Base-by-base conservation (phyloP, 2,329 filamentous ascomycete species). In the Fusarium mangiferae region DNA sequence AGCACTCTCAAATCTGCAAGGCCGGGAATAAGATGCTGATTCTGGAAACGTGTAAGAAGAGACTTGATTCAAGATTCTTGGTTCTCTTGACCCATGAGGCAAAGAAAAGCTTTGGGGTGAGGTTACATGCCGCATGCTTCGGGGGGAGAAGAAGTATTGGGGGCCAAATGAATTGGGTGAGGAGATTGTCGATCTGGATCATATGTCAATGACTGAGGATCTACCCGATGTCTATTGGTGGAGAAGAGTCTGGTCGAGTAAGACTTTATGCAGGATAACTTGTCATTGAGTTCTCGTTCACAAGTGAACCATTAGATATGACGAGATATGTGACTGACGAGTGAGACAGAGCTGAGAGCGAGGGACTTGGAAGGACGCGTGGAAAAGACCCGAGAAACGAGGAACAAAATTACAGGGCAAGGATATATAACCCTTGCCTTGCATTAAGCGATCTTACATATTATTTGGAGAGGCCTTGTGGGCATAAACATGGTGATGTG, bases 371-470 rank as follows among this genome's bases (percentile, higher is more conserved):
- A n/a, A 13, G 30, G 18, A 49, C 13, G 35, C 13, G 33, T 33
- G 38, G 49, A 26, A 42, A 20, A 17, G 15, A 24, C 15, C 64
- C 38, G 26, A 59, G 24, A 22, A 30, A 26, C 22, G 28, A 60
- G 48, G 41, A 39, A 56, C 15, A 28, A 57, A 22, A n/a, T 39
- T 49, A 6, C 18, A 24, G 26, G 33, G 44, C 17, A 36, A 39
- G 64, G 52, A 38, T 42, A 36, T 26, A 41, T 26, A 17, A 63
- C 33, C 66, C 66, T 44, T 70, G 66, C 17, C 41, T 30, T 70
- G 51, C 59, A 70, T 65, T 24, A 14, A 57, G n/a, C 26, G 51
- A 70, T 70, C 58, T 69, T 45, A 68, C 63, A 68, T 38, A 45
- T 7, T 7, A n/a, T 30, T n/a, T 26, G 35, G 38, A 44, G 51